A percentile compares a stretch with the other conserved stretches of the same genome.
Evolutionary conservation across 495 filamentous ascomycete species (phyloP).

Genomic region (Talaromyces proteolyticus): DNA sequence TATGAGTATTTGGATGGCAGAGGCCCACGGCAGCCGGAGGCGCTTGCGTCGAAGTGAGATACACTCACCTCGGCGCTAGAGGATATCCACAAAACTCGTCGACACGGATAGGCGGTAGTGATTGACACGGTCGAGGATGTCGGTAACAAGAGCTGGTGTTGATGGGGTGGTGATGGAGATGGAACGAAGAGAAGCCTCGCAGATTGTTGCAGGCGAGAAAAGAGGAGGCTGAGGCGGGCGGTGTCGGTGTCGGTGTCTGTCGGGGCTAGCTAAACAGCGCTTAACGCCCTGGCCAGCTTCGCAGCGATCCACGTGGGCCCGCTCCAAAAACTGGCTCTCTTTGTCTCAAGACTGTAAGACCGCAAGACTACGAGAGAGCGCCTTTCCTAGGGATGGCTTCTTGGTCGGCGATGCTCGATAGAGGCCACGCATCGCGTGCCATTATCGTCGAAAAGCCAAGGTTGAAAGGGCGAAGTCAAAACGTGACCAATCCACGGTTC

Average conservation of each 20-base stretch:
- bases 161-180: not conserved
- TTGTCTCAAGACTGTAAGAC: too few relatives aligned
- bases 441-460: too few relatives aligned
- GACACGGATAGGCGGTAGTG: slow-evolving; percentile 4
- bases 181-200: not conserved
- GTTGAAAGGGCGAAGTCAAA: too few relatives aligned
- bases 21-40: not conserved
- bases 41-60: not conserved
- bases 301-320: not conserved
- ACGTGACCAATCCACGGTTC: too few relatives aligned
- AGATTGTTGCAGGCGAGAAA: slow-evolving; percentile 6
- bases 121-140: not conserved
- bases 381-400: too few relatives aligned
- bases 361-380: too few relatives aligned
- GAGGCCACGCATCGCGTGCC: too few relatives aligned
- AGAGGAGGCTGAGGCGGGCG: slow-evolving; percentile 1
- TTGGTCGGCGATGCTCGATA: too few relatives aligned
- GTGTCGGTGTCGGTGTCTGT: not conserved
- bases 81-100: slow-evolving; percentile 1
- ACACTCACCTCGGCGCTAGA: slow-evolving; percentile 5
- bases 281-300: too few relatives aligned
- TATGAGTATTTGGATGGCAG: not conserved
- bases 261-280: too few relatives aligned
- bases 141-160: not conserved
- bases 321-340: too few relatives aligned